A percentile compares a stretch with the other conserved stretches of the same genome.
Evolutionary conservation across 768 basidiomycete genomes (phyloP).

Genomic region (Mycena polygramma): DNA sequence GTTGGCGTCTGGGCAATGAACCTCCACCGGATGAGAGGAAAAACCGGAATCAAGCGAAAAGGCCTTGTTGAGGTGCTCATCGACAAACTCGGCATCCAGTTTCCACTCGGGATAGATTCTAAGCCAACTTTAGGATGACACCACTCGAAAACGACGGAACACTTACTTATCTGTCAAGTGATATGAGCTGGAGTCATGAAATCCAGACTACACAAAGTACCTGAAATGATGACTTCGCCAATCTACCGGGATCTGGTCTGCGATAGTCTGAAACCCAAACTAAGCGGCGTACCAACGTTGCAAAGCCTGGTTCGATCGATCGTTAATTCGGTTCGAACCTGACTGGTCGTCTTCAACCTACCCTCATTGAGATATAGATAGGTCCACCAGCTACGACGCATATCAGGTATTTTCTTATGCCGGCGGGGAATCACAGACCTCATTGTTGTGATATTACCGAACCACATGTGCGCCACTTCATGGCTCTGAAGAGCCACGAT

Average conservation of each 20-base stretch:
- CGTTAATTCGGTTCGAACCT: conserved; percentile 1
- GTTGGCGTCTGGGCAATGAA: conserved; percentile 72
- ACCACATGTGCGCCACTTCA: conserved; percentile 75
- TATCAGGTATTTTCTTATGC: background rate
- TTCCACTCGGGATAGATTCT: conserved; percentile 75
- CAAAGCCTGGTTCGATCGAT: conserved; percentile 32
- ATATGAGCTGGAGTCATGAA: conserved; percentile 13
- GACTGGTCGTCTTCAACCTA: conserved; percentile 39
- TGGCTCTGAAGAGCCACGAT: conserved; percentile 73
- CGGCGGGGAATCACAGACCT: conserved; percentile 49
- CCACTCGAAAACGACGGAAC: background rate
- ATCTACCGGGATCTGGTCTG: conserved; percentile 50
- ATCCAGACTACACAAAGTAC: conserved; percentile 49
- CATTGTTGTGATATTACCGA: conserved; percentile 82
- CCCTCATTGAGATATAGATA: conserved; percentile 70
- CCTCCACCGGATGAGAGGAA: conserved; percentile 80
- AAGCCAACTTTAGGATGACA: conserved; percentile 7
- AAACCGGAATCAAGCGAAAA: conserved; percentile 72
- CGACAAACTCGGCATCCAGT: conserved; percentile 71
- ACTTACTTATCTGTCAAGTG: conserved; percentile 18
- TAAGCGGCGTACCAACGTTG: conserved; percentile 34
- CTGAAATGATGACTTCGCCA: conserved; percentile 75
- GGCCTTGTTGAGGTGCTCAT: conserved; percentile 65
- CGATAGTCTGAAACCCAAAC: background rate
- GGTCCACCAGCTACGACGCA: conserved; percentile 57